phyloP scores from a whole-genome alignment of 352 stramenopile species.

The Pythium vanterpoolii region DNA sequence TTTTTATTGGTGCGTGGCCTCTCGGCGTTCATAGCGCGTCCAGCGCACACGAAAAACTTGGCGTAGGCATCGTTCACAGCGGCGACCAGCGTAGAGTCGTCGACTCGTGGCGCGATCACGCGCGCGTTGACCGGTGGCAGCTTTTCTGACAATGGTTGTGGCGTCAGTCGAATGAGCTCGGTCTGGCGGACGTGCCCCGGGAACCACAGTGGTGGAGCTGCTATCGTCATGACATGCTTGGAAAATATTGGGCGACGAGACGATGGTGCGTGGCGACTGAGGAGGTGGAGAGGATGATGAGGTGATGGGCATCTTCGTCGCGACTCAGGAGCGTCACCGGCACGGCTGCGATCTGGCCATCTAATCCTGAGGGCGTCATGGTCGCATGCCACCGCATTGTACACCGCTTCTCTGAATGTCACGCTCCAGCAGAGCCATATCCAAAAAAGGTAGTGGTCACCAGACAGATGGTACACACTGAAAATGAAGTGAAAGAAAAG shows the following conservation, averaged over 20 bases:
- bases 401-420: not conserved
- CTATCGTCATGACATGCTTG: not conserved
- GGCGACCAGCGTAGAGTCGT: not conserved
- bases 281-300: not conserved
- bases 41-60: constrained; percentile 22
- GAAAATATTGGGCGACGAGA: not conserved
- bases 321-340: constrained; percentile 21
- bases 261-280: not conserved
- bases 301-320: constrained; percentile 23
- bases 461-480: not conserved
- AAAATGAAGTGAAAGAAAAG: not conserved
- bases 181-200: not conserved
- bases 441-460: too few species aligned
- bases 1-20: constrained; percentile 15
- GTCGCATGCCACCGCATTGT: constrained; percentile 19
- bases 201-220: not conserved
- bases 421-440: too few species aligned
- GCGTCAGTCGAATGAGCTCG: constrained; percentile 14
- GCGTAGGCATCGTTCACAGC: not conserved
- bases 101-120: not conserved
- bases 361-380: constrained; percentile 3
- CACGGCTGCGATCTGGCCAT: constrained; percentile 16
- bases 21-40: constrained; percentile 3
- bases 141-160: constrained; percentile 1
- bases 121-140: not conserved